These are phyloP conservation scores for Glycine soja DNA, from an alignment of 306 rosid genomes.

Conservation along the genomic window DNA sequence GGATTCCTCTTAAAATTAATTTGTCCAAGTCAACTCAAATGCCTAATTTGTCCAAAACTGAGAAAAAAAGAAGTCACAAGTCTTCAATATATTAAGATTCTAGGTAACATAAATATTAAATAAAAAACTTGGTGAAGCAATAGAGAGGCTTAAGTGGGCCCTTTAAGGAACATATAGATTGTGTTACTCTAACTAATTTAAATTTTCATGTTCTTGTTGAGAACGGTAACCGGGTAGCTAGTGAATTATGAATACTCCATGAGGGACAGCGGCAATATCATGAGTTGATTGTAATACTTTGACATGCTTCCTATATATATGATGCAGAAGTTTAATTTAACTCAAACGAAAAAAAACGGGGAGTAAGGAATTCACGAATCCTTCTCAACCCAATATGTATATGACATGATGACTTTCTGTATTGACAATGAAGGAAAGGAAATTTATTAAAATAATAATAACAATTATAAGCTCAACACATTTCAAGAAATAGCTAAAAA, in stretches of 20 bases:
- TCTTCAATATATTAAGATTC: too few relatives aligned
- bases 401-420: rapidly evolving
- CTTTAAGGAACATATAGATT: too few relatives aligned
- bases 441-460: background rate
- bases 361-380: constrained; percentile 6
- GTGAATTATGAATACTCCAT: too few relatives aligned
- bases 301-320: too few relatives aligned
- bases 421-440: constrained; percentile 9
- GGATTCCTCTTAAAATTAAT: background rate
- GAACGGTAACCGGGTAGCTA: too few relatives aligned
- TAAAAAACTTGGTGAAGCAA: background rate
- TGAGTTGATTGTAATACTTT: too few relatives aligned
- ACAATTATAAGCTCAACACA: background rate
- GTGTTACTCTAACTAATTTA: too few relatives aligned
- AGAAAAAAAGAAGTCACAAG: background rate
- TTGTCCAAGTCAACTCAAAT: constrained; percentile 4
- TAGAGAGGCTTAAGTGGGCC: too few relatives aligned
- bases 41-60: constrained; percentile 2
- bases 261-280: too few relatives aligned
- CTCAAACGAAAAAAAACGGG: background rate
- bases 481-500: background rate
- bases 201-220: too few relatives aligned
- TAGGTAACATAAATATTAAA: too few relatives aligned
- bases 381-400: background rate
- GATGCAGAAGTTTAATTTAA: too few relatives aligned